Evolutionary conservation across 148 eudicot species (phyloP).

Genomic region (Fagopyrum homotropicum): DNA sequence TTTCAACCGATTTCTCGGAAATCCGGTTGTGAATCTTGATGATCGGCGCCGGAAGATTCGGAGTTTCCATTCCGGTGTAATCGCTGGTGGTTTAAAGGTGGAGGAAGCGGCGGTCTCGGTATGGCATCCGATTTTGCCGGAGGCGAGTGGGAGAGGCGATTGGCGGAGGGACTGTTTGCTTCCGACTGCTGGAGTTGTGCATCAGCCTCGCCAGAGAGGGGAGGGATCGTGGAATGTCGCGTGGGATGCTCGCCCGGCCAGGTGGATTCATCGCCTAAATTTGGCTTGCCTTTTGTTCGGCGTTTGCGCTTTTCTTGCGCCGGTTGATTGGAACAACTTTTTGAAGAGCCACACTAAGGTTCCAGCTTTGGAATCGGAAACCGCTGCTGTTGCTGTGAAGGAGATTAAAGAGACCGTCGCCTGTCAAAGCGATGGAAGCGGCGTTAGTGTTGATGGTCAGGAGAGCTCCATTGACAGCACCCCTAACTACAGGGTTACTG

Average conservation of each 20-base stretch:
- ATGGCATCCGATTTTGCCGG: slow-evolving; percentile 36
- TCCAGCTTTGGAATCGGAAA: slow-evolving; percentile 9
- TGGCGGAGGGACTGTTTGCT: slow-evolving; percentile 23
- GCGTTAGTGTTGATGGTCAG: neutral
- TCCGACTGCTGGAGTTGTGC: slow-evolving; percentile 18
- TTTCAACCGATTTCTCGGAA: slow-evolving; percentile 7
- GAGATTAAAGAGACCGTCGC: neutral
- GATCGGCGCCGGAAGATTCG: neutral
- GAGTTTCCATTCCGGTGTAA: slow-evolving; percentile 7
- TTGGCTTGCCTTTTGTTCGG: slow-evolving; percentile 54
- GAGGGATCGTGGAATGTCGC: slow-evolving; percentile 86
- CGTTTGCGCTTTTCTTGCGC: slow-evolving; percentile 40
- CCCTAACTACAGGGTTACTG: slow-evolving; percentile 37
- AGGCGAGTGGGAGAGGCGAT: slow-evolving; percentile 22
- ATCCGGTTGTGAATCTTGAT: neutral
- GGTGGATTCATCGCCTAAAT: slow-evolving; percentile 59
- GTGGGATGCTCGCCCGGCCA: slow-evolving; percentile 69
- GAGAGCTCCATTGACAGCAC: slow-evolving; percentile 8
- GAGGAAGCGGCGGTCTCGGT: slow-evolving; percentile 24
- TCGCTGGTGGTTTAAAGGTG: neutral
- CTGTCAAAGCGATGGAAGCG: neutral
- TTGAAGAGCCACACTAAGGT: neutral
- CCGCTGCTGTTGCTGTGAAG: neutral
- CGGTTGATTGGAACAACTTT: slow-evolving; percentile 17
- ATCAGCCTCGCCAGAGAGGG: slow-evolving; percentile 35